Evolutionary conservation across 2,329 filamentous ascomycete species (phyloP).

Genomic region (Hypoxylon sp.): DNA sequence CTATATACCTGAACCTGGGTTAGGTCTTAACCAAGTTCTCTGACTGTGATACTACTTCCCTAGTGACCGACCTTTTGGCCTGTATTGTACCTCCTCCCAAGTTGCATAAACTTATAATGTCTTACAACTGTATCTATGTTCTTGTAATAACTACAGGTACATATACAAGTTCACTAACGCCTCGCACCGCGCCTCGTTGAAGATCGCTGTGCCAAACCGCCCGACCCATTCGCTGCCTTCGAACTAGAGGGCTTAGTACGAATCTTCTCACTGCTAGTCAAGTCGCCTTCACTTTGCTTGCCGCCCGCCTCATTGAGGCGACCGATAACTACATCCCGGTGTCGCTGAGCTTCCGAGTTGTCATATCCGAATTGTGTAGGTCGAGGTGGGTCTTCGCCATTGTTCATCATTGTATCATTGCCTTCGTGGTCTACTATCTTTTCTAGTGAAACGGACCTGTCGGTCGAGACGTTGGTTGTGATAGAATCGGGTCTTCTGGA

Average conservation of each 20-base stretch:
- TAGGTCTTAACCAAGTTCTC: too few relatives aligned
- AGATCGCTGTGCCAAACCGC: conserved; percentile 2
- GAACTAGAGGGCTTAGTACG: too few relatives aligned
- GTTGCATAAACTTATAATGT: too few relatives aligned
- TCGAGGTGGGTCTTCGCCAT: conserved; percentile 46
- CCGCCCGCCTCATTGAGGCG: conserved; percentile 36
- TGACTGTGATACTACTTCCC: too few relatives aligned
- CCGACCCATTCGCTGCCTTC: conserved; percentile 1
- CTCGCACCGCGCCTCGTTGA: conserved; percentile 31
- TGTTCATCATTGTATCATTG: conserved; percentile 11
- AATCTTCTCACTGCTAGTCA: too few relatives aligned
- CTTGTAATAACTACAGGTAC: too few relatives aligned
- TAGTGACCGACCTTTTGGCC: too few relatives aligned
- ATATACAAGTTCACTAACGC: conserved; percentile 23
- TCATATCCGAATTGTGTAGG: conserved; percentile 64
- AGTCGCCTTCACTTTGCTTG: conserved; percentile 11
- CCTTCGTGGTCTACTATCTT: conserved; percentile 19
- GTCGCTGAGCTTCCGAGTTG: conserved; percentile 57
- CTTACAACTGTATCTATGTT: too few relatives aligned
- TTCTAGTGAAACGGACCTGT: conserved; percentile 31
- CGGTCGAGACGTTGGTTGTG: conserved; percentile 23
- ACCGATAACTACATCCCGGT: conserved; percentile 40
- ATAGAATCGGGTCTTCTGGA: conserved; percentile 20
- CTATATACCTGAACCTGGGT: too few relatives aligned
- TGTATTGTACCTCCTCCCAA: too few relatives aligned